These are phyloP conservation scores for Debaryomyces psychrophilus DNA, from an alignment of 1,139 yeast genomes.

Conservation along the genomic window DNA sequence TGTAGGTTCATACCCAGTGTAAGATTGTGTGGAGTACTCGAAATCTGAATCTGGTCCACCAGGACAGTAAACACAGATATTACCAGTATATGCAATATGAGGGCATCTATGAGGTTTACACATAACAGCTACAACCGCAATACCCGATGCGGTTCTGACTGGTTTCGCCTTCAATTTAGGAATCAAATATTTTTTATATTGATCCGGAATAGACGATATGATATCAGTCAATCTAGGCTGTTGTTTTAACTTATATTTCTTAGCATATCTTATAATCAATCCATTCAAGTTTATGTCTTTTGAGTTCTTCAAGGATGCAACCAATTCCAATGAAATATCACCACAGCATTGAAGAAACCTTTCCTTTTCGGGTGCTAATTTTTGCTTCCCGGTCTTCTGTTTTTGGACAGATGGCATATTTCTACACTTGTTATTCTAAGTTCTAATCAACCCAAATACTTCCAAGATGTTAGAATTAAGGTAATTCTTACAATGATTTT, in stretches of 20 bases:
- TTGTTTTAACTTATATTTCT: conserved; percentile 85
- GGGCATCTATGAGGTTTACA: conserved; percentile 99
- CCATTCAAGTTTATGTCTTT: conserved; percentile 91
- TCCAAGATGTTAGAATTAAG: neutral
- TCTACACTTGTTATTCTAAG: neutral
- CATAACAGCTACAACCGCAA: conserved; percentile 99
- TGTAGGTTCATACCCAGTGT: conserved; percentile 98
- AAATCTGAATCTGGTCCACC: conserved; percentile 99
- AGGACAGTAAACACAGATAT: conserved; percentile 97
- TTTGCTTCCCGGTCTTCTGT: conserved; percentile 47
- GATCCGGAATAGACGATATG: conserved; percentile 94
- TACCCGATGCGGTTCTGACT: conserved; percentile 96
- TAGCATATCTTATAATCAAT: conserved; percentile 79
- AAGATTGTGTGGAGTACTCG: conserved; percentile 96
- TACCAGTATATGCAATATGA: conserved; percentile 98
- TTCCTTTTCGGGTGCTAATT: conserved; percentile 85
- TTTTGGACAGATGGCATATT: conserved; percentile 38
- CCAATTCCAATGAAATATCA: conserved; percentile 87
- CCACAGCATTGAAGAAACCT: conserved; percentile 91
- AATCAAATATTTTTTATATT: conserved; percentile 83
- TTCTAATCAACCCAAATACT: neutral
- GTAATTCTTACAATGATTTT: neutral
- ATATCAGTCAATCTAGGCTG: conserved; percentile 96
- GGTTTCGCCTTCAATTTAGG: conserved; percentile 98
- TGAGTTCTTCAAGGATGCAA: conserved; percentile 70